Percentiles rank a stretch among this genome's conserved stretches.
phyloP scores from a whole-genome alignment of 768 basidiomycete species.

The Psilocybe azurescens region DNA sequence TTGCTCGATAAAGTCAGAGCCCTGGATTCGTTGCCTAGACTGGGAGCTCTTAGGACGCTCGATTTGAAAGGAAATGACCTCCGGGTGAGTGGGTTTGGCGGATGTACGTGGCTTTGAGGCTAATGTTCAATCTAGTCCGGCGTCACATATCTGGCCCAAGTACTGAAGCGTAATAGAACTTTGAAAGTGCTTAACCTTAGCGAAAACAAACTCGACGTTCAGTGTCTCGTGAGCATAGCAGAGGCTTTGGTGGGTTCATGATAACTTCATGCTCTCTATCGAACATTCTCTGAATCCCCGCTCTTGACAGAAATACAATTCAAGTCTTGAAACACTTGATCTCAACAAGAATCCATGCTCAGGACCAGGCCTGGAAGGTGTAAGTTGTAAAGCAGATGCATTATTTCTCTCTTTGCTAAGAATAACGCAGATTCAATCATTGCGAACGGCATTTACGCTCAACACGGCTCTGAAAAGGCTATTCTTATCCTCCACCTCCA shows the following conservation, averaged over 20 bases:
- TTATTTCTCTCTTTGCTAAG: background rate
- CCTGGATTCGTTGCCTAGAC: slow-evolving; percentile 83
- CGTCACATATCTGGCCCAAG: slow-evolving; percentile 91
- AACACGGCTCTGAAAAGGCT: slow-evolving; percentile 91
- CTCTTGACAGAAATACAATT: slow-evolving; percentile 86
- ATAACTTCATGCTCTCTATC: background rate
- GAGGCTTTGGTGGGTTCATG: slow-evolving; percentile 78
- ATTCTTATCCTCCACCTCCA: slow-evolving; percentile 84
- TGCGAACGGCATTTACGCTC: slow-evolving; percentile 92
- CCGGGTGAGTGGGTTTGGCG: slow-evolving; percentile 56
- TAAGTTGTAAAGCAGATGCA: slow-evolving; percentile 41
- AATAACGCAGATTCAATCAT: slow-evolving; percentile 70
- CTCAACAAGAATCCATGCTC: slow-evolving; percentile 93
- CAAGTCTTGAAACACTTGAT: slow-evolving; percentile 92
- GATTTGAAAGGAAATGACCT: slow-evolving; percentile 95
- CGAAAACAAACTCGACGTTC: slow-evolving; percentile 91
- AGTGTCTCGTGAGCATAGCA: slow-evolving; percentile 79
- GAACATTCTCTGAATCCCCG: background rate
- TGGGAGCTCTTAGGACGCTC: slow-evolving; percentile 87
- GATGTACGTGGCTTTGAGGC: background rate
- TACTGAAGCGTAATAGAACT: slow-evolving; percentile 94
- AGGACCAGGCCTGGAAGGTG: slow-evolving; percentile 90
- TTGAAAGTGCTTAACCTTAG: slow-evolving; percentile 92
- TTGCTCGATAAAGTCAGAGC: slow-evolving; percentile 88
- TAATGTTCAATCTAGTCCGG: slow-evolving; percentile 54